Percentiles rank a stretch among this genome's conserved stretches.
These are phyloP conservation scores for Rhizomucor pusillus DNA, from an alignment of 371 early-diverging fungal species.

Conservation along the genomic window DNA sequence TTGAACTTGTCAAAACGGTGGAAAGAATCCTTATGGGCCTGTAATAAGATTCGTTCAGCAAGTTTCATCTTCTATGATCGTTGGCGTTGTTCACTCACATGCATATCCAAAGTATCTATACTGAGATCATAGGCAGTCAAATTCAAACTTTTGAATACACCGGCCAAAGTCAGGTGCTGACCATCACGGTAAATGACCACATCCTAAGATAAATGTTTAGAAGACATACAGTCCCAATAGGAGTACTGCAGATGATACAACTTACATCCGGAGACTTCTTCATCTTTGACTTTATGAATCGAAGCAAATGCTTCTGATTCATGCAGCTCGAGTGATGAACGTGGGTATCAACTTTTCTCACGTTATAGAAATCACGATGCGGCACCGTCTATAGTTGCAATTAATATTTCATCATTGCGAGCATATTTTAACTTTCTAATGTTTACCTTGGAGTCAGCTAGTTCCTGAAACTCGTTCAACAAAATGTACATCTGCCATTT, in stretches of 20 bases:
- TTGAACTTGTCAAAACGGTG: slow-evolving; percentile 98
- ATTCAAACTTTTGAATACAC: slow-evolving; percentile 93
- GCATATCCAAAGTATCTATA: slow-evolving; percentile 98
- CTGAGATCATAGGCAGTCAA: slow-evolving; percentile 95
- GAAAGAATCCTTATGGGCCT: slow-evolving; percentile 81
- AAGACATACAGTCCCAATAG: too few relatives aligned
- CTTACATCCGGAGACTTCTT: slow-evolving; percentile 76
- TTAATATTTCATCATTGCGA: not conserved
- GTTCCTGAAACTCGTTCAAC: slow-evolving; percentile 91
- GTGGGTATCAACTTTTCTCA: slow-evolving; percentile 98
- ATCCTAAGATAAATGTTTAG: slow-evolving; percentile 34
- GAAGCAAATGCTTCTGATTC: slow-evolving; percentile 98
- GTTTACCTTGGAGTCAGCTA: slow-evolving; percentile 90
- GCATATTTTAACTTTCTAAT: not conserved
- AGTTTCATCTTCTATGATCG: too few relatives aligned
- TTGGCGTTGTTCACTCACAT: slow-evolving; percentile 45
- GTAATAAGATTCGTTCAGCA: too few relatives aligned
- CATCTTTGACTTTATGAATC: slow-evolving; percentile 97
- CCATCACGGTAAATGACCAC: slow-evolving; percentile 76
- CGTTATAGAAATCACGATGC: slow-evolving; percentile 98
- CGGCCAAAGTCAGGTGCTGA: slow-evolving; percentile 65
- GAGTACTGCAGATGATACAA: not conserved
- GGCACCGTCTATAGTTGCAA: slow-evolving; percentile 63
- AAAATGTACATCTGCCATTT: slow-evolving; percentile 94
- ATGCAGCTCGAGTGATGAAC: slow-evolving; percentile 96